These are phyloP conservation scores for Mortierella sp. DNA, from an alignment of 371 early-diverging fungal genomes.

Conservation along the genomic window DNA sequence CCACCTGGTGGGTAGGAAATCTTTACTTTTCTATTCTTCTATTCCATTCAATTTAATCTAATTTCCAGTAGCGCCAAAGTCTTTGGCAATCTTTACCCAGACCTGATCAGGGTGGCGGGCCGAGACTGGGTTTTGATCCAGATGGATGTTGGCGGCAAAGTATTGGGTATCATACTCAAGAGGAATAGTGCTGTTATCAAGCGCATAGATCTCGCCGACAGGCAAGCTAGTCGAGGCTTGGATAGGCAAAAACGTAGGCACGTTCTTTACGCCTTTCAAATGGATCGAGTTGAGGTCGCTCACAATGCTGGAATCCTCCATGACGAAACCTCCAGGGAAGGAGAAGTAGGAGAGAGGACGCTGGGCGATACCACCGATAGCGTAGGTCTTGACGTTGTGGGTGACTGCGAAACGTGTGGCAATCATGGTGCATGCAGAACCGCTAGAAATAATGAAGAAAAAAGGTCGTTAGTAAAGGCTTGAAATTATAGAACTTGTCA, in stretches of 20 bases:
- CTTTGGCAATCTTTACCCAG: conserved; percentile 48
- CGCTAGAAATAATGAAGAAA: conserved; percentile 4
- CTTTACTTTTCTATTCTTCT: not conserved
- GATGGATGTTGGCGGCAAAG: conserved; percentile 38
- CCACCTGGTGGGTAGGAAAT: not conserved
- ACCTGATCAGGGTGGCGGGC: conserved; percentile 50
- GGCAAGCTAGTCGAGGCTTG: conserved; percentile 11
- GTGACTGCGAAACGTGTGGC: conserved; percentile 27
- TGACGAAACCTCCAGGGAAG: conserved; percentile 51
- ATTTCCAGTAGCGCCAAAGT: not conserved
- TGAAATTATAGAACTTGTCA: not conserved
- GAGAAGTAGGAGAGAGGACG: conserved; percentile 45
- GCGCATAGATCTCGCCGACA: conserved; percentile 47
- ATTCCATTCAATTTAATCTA: not conserved
- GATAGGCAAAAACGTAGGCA: conserved; percentile 1
- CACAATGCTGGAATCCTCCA: conserved; percentile 18
- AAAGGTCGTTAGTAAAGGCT: not conserved
- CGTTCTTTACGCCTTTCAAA: conserved; percentile 19
- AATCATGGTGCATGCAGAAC: conserved; percentile 51
- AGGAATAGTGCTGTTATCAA: conserved; percentile 35
- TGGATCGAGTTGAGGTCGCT: conserved; percentile 16
- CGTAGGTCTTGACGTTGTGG: conserved; percentile 38
- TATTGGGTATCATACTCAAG: conserved; percentile 49
- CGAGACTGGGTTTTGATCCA: conserved; percentile 42
- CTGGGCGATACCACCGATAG: conserved; percentile 32